A percentile compares a stretch with the other conserved stretches of the same genome.
These are phyloP conservation scores for Xeromyces bisporus DNA, from an alignment of 495 filamentous ascomycete species.

Conservation along the genomic window DNA sequence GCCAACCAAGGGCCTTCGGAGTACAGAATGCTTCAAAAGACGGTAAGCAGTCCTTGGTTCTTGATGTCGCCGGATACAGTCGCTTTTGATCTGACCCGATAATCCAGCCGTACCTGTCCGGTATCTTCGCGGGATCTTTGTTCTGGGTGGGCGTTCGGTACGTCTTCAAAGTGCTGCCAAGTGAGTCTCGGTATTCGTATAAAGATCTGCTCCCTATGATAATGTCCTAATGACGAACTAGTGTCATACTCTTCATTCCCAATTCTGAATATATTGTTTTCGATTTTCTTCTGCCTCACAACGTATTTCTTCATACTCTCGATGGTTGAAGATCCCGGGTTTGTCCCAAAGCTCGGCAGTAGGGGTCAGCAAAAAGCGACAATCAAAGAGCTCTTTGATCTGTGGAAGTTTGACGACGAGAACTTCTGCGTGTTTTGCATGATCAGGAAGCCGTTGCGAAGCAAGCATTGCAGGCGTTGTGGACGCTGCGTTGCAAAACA, in stretches of 20 bases:
- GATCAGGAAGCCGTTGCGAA: constrained; percentile 76
- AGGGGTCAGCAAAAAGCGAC: constrained; percentile 72
- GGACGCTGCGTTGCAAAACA: constrained; percentile 88
- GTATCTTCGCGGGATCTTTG: constrained; percentile 76
- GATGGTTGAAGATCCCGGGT: constrained; percentile 83
- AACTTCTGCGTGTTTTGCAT: constrained; percentile 92
- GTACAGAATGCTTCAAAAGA: constrained; percentile 75
- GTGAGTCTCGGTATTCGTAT: constrained; percentile 29
- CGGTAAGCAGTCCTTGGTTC: constrained; percentile 52
- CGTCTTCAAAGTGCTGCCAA: constrained; percentile 52
- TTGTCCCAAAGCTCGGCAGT: constrained; percentile 80
- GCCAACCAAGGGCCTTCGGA: constrained; percentile 67
- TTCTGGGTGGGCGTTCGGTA: constrained; percentile 73
- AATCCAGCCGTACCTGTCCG: constrained; percentile 67
- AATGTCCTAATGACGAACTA: too few relatives aligned
- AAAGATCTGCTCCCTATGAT: too few relatives aligned
- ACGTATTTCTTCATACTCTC: constrained; percentile 72
- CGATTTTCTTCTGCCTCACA: constrained; percentile 42
- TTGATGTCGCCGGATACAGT: too few relatives aligned
- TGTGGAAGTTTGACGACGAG: constrained; percentile 82
- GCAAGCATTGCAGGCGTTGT: constrained; percentile 88
- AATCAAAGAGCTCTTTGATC: constrained; percentile 64
- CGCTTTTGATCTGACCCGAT: too few relatives aligned
- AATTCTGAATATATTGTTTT: constrained; percentile 60
- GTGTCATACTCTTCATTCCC: constrained; percentile 46